Conservation (phyloP, 2,329 filamentous ascomycete genomes). For the Curvularia lunata region DNA sequence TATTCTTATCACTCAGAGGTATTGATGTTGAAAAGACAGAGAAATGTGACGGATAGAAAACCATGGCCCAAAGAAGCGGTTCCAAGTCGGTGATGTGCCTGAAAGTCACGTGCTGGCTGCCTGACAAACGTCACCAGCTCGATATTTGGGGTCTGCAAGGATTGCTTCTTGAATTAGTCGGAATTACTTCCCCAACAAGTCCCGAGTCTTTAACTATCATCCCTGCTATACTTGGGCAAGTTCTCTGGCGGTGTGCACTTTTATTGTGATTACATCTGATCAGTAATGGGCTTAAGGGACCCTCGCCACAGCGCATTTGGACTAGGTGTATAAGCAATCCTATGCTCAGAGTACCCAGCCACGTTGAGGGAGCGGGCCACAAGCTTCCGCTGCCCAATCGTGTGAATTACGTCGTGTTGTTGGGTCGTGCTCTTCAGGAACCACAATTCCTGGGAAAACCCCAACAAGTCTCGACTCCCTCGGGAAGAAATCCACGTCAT, state of each 20-base stretch:
- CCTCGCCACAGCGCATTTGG: neutral
- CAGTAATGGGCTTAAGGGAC: neutral
- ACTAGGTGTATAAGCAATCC: neutral
- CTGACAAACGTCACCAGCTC: neutral
- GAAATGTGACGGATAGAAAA: neutral
- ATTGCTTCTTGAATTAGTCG: neutral
- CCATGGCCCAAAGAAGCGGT: neutral
- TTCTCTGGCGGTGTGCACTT: neutral
- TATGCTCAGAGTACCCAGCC: neutral
- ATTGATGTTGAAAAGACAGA: neutral
- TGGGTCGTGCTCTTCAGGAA: conserved; percentile 11
- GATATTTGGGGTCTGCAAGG: neutral
- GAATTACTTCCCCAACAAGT: neutral
- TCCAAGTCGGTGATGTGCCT: neutral
- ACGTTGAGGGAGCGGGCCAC: neutral
- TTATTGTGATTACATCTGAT: neutral
- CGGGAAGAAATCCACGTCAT: conserved; percentile 14
- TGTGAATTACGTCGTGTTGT: conserved; percentile 7
- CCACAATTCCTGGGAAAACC: conserved; percentile 14
- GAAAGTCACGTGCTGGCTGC: neutral
- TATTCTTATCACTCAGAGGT: neutral
- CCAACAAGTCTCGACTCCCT: conserved; percentile 10
- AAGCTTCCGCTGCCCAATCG: neutral
- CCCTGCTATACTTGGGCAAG: neutral
- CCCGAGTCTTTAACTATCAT: neutral